Conservation (phyloP, 164 flowering plant genomes). For the Tetrastigma voinierianum region DNA sequence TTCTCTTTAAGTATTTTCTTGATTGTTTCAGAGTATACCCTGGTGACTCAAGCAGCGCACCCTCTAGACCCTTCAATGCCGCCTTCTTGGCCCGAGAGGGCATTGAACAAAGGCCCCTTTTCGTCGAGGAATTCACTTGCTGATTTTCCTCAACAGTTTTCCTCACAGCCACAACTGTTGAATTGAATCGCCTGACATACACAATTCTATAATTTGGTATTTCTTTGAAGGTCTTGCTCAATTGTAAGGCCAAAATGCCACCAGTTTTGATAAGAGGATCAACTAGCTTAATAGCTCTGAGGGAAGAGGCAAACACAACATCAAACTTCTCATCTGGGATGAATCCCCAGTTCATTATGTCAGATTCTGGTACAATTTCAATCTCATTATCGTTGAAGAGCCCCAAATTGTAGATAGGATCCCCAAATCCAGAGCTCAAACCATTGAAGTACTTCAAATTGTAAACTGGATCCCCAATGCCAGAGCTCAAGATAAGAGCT, state of each 20-base stretch:
- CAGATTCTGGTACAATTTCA: slow-evolving; percentile 26
- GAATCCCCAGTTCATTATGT: slow-evolving; percentile 19
- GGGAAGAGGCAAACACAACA: slow-evolving; percentile 30
- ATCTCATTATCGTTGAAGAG: slow-evolving; percentile 27
- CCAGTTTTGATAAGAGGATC: slow-evolving; percentile 38
- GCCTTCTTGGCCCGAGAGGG: slow-evolving; percentile 36
- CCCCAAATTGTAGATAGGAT: not conserved
- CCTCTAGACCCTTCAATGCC: slow-evolving; percentile 48
- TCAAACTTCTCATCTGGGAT: slow-evolving; percentile 35
- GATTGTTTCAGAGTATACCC: slow-evolving; percentile 23
- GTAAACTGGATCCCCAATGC: not conserved
- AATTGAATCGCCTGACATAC: slow-evolving; percentile 37
- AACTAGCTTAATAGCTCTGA: slow-evolving; percentile 11
- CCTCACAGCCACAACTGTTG: slow-evolving; percentile 45
- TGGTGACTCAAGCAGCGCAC: slow-evolving; percentile 61
- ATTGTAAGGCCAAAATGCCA: slow-evolving; percentile 37
- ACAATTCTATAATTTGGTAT: slow-evolving; percentile 47
- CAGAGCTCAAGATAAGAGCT: slow-evolving; percentile 28
- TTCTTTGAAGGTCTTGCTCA: slow-evolving; percentile 22
- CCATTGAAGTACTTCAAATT: slow-evolving; percentile 19
- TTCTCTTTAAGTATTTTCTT: slow-evolving; percentile 23
- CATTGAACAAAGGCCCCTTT: slow-evolving; percentile 23
- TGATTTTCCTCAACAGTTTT: slow-evolving; percentile 19
- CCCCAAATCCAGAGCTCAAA: slow-evolving; percentile 17
- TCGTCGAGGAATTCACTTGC: slow-evolving; percentile 5